Conservation (phyloP, 1,139 yeast genomes). For the Lodderomyces metapsilosis region DNA sequence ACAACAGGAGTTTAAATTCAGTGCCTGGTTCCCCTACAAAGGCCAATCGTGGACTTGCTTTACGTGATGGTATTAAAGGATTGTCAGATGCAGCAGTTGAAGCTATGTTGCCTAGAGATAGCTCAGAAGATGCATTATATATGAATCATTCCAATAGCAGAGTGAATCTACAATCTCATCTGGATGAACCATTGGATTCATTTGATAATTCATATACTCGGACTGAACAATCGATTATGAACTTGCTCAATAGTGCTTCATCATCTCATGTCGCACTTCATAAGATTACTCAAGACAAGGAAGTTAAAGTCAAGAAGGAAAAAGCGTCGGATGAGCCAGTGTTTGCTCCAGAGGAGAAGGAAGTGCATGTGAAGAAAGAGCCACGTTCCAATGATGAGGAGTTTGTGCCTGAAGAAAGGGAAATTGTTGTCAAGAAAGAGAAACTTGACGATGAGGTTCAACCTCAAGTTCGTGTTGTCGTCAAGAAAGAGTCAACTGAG, state of each 20-base stretch:
- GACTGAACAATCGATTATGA: slow-evolving; percentile 46
- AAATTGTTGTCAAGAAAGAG: not conserved
- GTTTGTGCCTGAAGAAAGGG: not conserved
- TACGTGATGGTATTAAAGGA: slow-evolving; percentile 48
- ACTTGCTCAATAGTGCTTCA: slow-evolving; percentile 28
- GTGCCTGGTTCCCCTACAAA: slow-evolving; percentile 19
- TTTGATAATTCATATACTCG: slow-evolving; percentile 39
- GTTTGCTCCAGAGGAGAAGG: not conserved
- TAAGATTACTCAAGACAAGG: not conserved
- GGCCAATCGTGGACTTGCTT: slow-evolving; percentile 30
- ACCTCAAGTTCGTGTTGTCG: slow-evolving; percentile 2
- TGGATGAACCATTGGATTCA: slow-evolving; percentile 20
- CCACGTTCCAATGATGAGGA: slow-evolving; percentile 4
- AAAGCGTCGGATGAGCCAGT: slow-evolving; percentile 5
- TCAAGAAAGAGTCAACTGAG: slow-evolving; percentile 3
- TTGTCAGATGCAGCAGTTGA: slow-evolving; percentile 41
- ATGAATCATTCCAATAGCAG: slow-evolving; percentile 5
- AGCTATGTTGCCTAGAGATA: slow-evolving; percentile 27
- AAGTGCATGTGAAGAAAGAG: slow-evolving; percentile 1
- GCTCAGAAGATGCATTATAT: slow-evolving; percentile 10
- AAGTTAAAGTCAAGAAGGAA: not conserved
- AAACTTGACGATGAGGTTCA: not conserved
- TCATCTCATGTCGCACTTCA: slow-evolving; percentile 10
- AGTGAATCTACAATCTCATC: not conserved
- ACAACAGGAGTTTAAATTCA: slow-evolving; percentile 34